Evolutionary conservation across 192 early-diverging fungal species (phyloP).

Genomic region (Dissophora globulifera): DNA sequence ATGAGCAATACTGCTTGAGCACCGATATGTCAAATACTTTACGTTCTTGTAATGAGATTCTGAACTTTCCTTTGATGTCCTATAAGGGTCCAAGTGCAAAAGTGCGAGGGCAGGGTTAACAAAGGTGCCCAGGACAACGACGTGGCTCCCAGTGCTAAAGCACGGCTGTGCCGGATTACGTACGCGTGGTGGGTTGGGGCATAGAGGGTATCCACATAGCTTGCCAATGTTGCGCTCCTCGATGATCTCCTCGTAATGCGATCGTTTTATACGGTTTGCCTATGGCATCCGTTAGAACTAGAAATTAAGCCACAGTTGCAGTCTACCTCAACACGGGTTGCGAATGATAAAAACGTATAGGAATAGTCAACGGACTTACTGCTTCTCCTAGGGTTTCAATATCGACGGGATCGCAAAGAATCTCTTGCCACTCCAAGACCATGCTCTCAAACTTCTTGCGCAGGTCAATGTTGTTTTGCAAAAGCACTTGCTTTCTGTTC

Average conservation of each 20-base stretch:
- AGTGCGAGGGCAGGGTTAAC: not conserved
- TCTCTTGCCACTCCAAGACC: constrained; percentile 60
- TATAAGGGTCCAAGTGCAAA: constrained; percentile 9
- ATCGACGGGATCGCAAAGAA: constrained; percentile 57
- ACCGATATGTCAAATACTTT: constrained; percentile 85
- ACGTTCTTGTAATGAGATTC: constrained; percentile 74
- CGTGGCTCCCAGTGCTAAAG: no score
- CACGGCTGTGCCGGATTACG: no score
- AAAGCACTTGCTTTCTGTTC: constrained; percentile 26
- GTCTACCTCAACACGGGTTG: no score
- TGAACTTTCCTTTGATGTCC: constrained; percentile 66
- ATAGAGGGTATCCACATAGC: constrained; percentile 88
- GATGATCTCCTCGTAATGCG: constrained; percentile 74
- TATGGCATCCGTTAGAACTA: no score
- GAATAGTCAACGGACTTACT: no score
- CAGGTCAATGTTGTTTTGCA: constrained; percentile 44
- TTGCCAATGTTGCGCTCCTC: constrained; percentile 75
- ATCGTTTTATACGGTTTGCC: constrained; percentile 74
- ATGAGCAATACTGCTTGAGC: constrained; percentile 75
- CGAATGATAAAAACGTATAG: no score
- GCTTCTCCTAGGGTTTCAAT: constrained; percentile 53
- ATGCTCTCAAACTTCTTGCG: constrained; percentile 50
- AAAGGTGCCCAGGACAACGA: not conserved
- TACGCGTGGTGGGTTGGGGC: constrained; percentile 60
- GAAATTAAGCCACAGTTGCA: no score